Base-by-base conservation (phyloP, 2,329 filamentous ascomycete genomes). In the Colletotrichum sansevieriae region DNA sequence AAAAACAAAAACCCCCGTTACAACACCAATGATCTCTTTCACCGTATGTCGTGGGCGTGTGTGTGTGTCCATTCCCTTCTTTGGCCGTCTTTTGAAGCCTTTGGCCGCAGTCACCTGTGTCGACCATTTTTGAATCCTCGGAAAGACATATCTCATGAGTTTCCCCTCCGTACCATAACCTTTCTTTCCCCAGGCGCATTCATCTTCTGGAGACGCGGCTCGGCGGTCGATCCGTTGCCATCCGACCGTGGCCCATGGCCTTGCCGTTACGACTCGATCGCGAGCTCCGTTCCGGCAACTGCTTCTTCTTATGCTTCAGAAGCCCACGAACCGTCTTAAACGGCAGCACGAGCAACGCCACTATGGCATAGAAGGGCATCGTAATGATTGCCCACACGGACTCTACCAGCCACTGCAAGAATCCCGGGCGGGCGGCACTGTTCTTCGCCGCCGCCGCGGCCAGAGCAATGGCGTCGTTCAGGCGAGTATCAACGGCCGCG, bases 381-480 rank as follows among this genome's bases (percentile, higher is more conserved):
- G 83, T 73, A 8, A 80, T 58, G 0, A 81, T 52, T 10, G 76
- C 74, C 11, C 79, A 72, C 15, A 78, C 68, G 51, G 75, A 78
- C 35, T 83, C 82, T 10, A 79, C 67, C n/a, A 78, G 47, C 78
- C 81, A 82, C 8, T 74, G 71, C 10, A 82, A 63, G 5, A 83
- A 47, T 22, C 78, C 78, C 73, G 78, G 78, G 54, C 78, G 78
- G 4, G 77, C 74, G 18, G 76, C 76, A 68, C 80, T 83, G 70
- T 82, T 82, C 75, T 84, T 86, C 10, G 90, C 90, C 1, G 92
- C 92, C 0, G 91, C 92, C 0, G 92, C 92, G 3, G 93, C 93
- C n/a, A 98, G 83, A 1, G 92, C 88, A 52, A 97, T 86, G 4
- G 93, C 91, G 74, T 97, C 94, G 70, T 90, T 88, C 13, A 97